phyloP scores from a whole-genome alignment of 352 stramenopile genomes.

The Pythium diclinum region DNA sequence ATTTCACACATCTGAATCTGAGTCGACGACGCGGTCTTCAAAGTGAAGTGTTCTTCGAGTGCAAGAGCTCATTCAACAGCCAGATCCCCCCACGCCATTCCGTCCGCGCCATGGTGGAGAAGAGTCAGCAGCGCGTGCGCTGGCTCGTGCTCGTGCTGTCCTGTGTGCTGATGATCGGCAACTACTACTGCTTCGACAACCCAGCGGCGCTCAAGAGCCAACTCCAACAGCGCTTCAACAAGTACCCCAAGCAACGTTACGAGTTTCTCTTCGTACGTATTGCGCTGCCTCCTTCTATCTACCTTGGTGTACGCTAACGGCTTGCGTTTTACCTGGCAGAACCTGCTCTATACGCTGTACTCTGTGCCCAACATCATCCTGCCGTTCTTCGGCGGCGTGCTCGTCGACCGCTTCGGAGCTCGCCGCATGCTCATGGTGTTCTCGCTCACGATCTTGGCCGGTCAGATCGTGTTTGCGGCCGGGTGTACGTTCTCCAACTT shows the following conservation, averaged over 20 bases:
- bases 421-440: slow-evolving; percentile 86
- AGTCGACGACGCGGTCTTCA: too few species aligned
- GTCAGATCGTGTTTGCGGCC: slow-evolving; percentile 87
- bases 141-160: slow-evolving; percentile 87
- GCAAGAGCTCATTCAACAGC: too few species aligned
- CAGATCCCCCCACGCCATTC: too few species aligned
- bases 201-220: slow-evolving; percentile 85
- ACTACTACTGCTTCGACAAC: slow-evolving; percentile 92
- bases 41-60: too few species aligned
- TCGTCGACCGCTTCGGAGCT: slow-evolving; percentile 88
- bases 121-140: slow-evolving; percentile 67
- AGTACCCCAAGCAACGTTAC: slow-evolving; percentile 68
- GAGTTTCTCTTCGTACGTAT: slow-evolving; percentile 74
- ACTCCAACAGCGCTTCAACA: slow-evolving; percentile 81
- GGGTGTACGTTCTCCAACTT: slow-evolving; percentile 79
- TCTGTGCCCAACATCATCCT: slow-evolving; percentile 91
- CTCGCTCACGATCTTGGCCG: slow-evolving; percentile 71
- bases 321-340: slow-evolving; percentile 39
- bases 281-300: background rate
- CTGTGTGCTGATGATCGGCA: slow-evolving; percentile 88
- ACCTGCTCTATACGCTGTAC: slow-evolving; percentile 93
- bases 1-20: too few species aligned
- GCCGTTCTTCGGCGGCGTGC: slow-evolving; percentile 91
- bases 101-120: slow-evolving; percentile 40
- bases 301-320: background rate